phyloP scores from a whole-genome alignment of 2,329 filamentous ascomycete genomes.

The Aspergillus clavatus region DNA sequence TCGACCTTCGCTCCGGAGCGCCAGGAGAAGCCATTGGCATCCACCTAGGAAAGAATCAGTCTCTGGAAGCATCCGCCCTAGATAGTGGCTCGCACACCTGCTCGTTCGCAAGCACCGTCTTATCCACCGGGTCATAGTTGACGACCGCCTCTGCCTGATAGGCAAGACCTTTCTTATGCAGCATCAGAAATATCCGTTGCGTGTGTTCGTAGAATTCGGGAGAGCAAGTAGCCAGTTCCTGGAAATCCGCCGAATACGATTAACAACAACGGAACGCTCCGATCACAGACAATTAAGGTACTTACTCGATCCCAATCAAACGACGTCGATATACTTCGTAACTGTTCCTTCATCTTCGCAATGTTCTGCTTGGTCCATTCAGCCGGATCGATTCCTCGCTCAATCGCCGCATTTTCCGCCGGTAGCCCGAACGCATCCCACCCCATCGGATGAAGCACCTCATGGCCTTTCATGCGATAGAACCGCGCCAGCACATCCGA shows the following conservation, averaged over 20 bases:
- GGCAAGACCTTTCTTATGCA: conserved; percentile 69
- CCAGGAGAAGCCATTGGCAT: conserved; percentile 79
- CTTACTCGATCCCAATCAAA: conserved; percentile 81
- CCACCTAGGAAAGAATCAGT: conserved; percentile 49
- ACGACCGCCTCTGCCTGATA: conserved; percentile 80
- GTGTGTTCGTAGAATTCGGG: conserved; percentile 86
- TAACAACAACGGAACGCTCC: conserved; percentile 1
- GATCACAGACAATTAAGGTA: conserved; percentile 13
- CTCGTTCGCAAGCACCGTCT: conserved; percentile 86
- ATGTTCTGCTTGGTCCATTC: conserved; percentile 80
- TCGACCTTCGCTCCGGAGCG: conserved; percentile 80
- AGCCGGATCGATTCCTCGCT: conserved; percentile 70
- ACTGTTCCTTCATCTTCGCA: conserved; percentile 74
- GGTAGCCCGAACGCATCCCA: conserved; percentile 92
- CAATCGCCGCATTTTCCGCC: conserved; percentile 86
- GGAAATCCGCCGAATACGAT: conserved; percentile 7
- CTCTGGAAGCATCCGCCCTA: background rate
- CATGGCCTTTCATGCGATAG: conserved; percentile 65
- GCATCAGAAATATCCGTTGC: conserved; percentile 74
- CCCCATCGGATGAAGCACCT: conserved; percentile 83
- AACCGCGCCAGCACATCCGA: conserved; percentile 79
- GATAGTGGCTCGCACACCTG: conserved; percentile 45
- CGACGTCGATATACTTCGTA: conserved; percentile 70
- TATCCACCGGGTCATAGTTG: conserved; percentile 86
- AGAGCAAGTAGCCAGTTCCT: conserved; percentile 82